Conservation (phyloP, 2,329 filamentous ascomycete species). For the Macrophomina pseudophaseolina region DNA sequence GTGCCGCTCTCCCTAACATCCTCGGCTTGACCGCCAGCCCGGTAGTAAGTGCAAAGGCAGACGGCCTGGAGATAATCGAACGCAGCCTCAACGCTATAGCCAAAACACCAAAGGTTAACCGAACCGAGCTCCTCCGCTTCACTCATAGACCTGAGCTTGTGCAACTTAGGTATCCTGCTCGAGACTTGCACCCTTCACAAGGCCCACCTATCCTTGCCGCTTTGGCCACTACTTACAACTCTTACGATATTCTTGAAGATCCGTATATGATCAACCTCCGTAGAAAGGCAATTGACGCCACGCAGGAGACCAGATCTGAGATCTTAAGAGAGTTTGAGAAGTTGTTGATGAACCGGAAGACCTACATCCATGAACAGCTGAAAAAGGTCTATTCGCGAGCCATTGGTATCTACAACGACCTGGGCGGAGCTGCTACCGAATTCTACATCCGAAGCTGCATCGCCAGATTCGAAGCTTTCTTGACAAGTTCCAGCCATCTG, state of each 20-base stretch:
- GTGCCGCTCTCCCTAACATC: constrained; percentile 64
- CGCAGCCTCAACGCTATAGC: constrained; percentile 71
- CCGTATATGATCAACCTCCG: constrained; percentile 46
- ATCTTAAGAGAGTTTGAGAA: constrained; percentile 12
- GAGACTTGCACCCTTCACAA: background rate
- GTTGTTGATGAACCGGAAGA: constrained; percentile 34
- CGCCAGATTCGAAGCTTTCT: background rate
- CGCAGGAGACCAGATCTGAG: constrained; percentile 33
- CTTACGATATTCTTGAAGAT: constrained; percentile 45
- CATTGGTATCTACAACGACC: constrained; percentile 41
- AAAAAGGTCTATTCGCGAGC: constrained; percentile 41
- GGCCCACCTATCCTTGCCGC: constrained; percentile 31
- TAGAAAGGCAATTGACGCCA: constrained; percentile 31
- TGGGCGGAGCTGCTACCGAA: constrained; percentile 45
- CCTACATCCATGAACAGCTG: constrained; percentile 48
- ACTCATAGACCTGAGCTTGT: constrained; percentile 69
- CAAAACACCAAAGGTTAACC: constrained; percentile 69
- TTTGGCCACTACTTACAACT: constrained; percentile 31
- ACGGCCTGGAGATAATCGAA: constrained; percentile 68
- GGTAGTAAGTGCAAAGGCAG: constrained; percentile 63
- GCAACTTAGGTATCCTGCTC: constrained; percentile 34
- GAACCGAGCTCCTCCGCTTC: constrained; percentile 70
- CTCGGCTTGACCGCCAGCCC: constrained; percentile 84
- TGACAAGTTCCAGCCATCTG: constrained; percentile 2
- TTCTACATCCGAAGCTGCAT: constrained; percentile 49